A percentile compares a stretch with the other conserved stretches of the same genome.
Conservation (phyloP, 164 flowering plant genomes). For the Amborella trichopoda region DNA sequence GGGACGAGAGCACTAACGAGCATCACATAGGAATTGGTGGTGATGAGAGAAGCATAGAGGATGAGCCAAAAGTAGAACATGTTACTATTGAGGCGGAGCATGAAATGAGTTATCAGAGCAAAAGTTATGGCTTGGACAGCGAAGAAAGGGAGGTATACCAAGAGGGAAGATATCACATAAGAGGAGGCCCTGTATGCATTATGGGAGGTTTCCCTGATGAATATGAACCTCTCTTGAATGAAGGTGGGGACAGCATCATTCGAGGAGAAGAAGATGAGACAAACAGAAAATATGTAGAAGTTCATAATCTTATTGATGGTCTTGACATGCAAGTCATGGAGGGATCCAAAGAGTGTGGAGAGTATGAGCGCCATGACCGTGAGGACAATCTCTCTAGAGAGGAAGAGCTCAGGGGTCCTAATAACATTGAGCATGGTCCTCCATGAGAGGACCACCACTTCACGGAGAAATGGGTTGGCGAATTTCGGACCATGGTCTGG, state of each 20-base stretch:
- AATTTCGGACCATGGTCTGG: conserved; percentile 31
- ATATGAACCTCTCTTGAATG: conserved; percentile 72
- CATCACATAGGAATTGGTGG: conserved; percentile 71
- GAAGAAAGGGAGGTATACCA: conserved; percentile 69
- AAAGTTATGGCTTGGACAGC: conserved; percentile 67
- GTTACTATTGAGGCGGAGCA: conserved; percentile 26
- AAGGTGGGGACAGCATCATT: conserved; percentile 79
- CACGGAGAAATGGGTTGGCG: conserved; percentile 82
- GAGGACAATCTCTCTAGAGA: conserved; percentile 59
- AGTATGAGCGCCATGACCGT: conserved; percentile 60
- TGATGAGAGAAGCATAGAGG: conserved; percentile 54
- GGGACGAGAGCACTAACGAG: conserved; percentile 74
- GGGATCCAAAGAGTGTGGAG: conserved; percentile 69
- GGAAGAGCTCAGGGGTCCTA: conserved; percentile 73
- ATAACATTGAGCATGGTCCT: conserved; percentile 48
- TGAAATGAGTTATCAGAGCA: conserved; percentile 35
- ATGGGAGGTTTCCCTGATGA: conserved; percentile 71
- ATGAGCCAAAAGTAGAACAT: conserved; percentile 46
- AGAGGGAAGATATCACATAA: conserved; percentile 40
- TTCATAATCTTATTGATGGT: conserved; percentile 52
- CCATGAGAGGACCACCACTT: conserved; percentile 61
- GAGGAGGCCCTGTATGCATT: conserved; percentile 78
- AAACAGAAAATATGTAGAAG: conserved; percentile 68
- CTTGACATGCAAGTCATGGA: conserved; percentile 21
- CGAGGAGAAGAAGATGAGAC: conserved; percentile 69